phyloP scores from a whole-genome alignment of 768 basidiomycete genomes.

The Naganishia vishniacii region DNA sequence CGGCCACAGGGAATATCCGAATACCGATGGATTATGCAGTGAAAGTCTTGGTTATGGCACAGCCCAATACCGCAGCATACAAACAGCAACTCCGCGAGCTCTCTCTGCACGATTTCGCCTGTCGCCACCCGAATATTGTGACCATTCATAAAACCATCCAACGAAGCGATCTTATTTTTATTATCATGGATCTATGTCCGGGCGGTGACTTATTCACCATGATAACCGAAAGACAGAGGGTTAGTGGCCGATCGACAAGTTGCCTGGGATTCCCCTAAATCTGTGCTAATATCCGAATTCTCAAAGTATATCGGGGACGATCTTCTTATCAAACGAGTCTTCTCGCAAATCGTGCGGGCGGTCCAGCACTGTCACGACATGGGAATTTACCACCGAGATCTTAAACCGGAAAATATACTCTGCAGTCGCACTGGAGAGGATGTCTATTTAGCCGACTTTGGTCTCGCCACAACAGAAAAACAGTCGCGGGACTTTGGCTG shows the following conservation, averaged over 20 bases:
- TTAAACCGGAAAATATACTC: constrained; percentile 86
- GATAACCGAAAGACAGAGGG: constrained; percentile 55
- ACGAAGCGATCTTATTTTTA: constrained; percentile 60
- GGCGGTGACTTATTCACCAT: constrained; percentile 89
- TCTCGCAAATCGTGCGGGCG: constrained; percentile 87
- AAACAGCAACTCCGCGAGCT: constrained; percentile 63
- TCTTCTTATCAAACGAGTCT: constrained; percentile 76
- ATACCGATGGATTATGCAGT: constrained; percentile 57
- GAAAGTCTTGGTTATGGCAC: constrained; percentile 68
- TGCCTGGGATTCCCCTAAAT: too few species aligned
- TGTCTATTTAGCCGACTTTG: constrained; percentile 89
- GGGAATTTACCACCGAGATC: constrained; percentile 90
- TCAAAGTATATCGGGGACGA: constrained; percentile 83
- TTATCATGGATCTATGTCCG: constrained; percentile 85
- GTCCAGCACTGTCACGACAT: constrained; percentile 86
- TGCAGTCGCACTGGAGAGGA: constrained; percentile 66
- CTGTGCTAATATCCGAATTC: too few species aligned
- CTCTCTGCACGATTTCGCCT: constrained; percentile 51
- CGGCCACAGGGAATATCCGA: constrained; percentile 52
- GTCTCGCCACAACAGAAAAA: constrained; percentile 79
- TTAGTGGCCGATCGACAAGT: constrained; percentile 45
- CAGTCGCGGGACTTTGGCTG: constrained; percentile 83
- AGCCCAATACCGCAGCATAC: constrained; percentile 52
- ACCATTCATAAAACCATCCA: constrained; percentile 62
- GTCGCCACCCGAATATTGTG: constrained; percentile 57